Evolutionary conservation across 805 yeast species (phyloP), one percentile per base, ranked within the genome.

Genomic region (Lipomyces yamadae): DNA sequence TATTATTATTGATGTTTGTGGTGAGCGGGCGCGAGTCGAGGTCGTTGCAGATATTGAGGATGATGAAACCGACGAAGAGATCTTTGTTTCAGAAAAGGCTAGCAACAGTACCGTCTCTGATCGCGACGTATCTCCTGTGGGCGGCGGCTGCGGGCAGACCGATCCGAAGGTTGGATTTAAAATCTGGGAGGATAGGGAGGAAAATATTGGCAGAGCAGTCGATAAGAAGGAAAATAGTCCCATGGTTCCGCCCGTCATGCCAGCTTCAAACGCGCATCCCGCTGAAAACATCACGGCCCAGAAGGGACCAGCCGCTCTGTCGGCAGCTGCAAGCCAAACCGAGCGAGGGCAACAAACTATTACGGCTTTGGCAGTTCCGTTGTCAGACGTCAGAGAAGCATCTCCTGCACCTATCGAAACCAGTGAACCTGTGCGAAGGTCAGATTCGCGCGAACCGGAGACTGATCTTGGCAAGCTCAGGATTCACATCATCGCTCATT

Each of bases 401-500:
- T 29, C 55, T 6, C 55, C 34, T 52, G 7, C 34, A 34, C 48
- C 48, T 15, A 42, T 42, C 48, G 48, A 42, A 42, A n/a, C 18
- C 18, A 7, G 48, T 24, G 48, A 42, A 52, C 8, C 32, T 2
- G 55, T 52, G 24, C 42, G 29, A 6, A 39, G 37, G 3, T 32
- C 15, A 15, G 45, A 56, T 2, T 32, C 29, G 11, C 30, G 39
- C 42, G 15, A 56, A 24, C 58, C 30, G 11, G 42, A 37, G 24
- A 11, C 35, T 42, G 35, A 50, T 5, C 33, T 33, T 56, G 11
- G 77, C 2, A 87, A 86, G 58, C 80, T 91, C 58, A 83, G 83
- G 61, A 88, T 89, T 75, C 83, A 91, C 10, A 80, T 92, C 59
- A 83, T 87, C 57, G 95, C 95, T 75, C 95, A 91, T 76, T 81